phyloP scores from a whole-genome alignment of 768 basidiomycete species.

The Pisolithus orientalis region DNA sequence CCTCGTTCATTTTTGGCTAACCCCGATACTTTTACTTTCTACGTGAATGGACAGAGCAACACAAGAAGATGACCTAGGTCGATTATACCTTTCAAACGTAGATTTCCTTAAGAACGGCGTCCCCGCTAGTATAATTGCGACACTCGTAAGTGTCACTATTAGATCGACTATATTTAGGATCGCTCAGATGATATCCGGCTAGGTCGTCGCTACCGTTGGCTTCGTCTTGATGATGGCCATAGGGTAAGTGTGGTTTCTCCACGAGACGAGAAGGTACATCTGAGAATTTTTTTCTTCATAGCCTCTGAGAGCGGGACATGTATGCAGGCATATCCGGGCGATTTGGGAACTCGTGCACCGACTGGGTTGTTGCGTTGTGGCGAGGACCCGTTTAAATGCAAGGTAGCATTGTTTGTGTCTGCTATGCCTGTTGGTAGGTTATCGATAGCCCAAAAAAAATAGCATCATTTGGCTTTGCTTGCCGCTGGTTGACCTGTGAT shows the following conservation, averaged over 20 bases:
- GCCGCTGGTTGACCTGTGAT: too few species aligned
- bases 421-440: too few species aligned
- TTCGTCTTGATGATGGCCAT: conserved; percentile 68
- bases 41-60: conserved; percentile 53
- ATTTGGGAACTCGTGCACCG: too few species aligned
- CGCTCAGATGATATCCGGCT: not conserved
- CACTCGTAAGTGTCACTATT: conserved; percentile 45
- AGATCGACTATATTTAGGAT: not conserved
- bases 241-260: conserved; percentile 44
- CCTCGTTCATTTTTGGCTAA: too few species aligned
- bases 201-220: conserved; percentile 86
- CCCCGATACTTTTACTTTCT: not conserved
- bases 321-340: too few species aligned
- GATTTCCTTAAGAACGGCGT: conserved; percentile 95
- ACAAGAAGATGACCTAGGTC: conserved; percentile 91
- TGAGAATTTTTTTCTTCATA: not conserved
- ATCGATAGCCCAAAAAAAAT: too few species aligned
- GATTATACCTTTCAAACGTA: conserved; percentile 74
- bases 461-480: too few species aligned
- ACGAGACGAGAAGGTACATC: not conserved
- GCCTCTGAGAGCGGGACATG: not conserved
- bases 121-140: conserved; percentile 88
- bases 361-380: too few species aligned
- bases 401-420: too few species aligned
- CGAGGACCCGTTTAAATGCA: too few species aligned